Base-by-base conservation (phyloP, 139 green algal genomes). In the Edaphochlamys debaryana region DNA sequence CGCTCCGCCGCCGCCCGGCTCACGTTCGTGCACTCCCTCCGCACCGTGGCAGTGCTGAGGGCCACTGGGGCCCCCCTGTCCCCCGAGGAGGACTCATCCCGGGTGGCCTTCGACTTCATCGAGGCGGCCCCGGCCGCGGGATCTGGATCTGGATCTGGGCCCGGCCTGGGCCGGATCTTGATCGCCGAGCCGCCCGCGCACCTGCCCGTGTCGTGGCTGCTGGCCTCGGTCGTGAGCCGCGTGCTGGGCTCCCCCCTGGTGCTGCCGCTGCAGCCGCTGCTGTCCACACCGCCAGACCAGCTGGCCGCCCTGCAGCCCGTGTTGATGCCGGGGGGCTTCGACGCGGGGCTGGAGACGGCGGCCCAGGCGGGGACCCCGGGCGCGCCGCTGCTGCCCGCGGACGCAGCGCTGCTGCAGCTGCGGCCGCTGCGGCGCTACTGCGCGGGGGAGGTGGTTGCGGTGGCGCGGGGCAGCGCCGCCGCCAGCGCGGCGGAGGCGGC, bases 191-290 rank as follows among this genome's bases (percentile, higher is more conserved):
- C 76, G 67, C 82, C 77, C 0, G 22, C 79, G 17, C 66, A 71
- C 60, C 50, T 93, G 45, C 69, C 75, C 13, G 67, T 92, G 23
- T 67, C 79, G 3, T 70, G 68, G 36, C 72, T 95, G 52, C 68
- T 94, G 58, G 54, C 92, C 27, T 52, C 40, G 29, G 87, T 81
- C 15, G 34, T 95, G 25, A 93, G 85, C 81, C 75, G 84, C 4
- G 82, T 80, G n/a, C 82, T 96, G 58, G 86, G 89, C 67, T 86
- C 78, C 45, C 82, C 90, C 67, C 36, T 94, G 5, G 74, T 69
- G 42, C 82, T 96, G 75, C 90, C 93, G 23, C 67, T 96, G 60
- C 85, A 90, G 67, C 72, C 91, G 0, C 86, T 96, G 45, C 80
- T 96, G 56, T 80, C 86, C 11, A 73, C 69, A 22, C 72, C 81